Evolutionary conservation across 495 filamentous ascomycete genomes (phyloP).

Genomic region (Penicillium verhagenii): DNA sequence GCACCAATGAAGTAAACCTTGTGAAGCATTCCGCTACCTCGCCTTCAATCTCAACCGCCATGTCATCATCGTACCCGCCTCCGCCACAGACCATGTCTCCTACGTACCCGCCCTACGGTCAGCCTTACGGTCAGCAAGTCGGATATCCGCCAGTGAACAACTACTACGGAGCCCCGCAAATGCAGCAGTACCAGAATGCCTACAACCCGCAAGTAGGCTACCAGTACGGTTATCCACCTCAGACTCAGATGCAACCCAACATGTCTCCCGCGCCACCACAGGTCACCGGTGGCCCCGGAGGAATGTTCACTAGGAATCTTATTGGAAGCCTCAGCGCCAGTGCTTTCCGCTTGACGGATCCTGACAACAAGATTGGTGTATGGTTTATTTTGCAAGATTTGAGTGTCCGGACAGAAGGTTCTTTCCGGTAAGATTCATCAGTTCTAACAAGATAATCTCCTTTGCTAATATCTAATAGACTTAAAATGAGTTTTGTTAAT

Average conservation of each 20-base stretch:
- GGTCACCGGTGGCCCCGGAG: constrained; percentile 57
- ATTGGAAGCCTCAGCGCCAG: constrained; percentile 91
- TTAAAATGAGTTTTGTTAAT: constrained; percentile 83
- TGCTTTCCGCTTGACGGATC: constrained; percentile 82
- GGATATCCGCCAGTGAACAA: constrained; percentile 41
- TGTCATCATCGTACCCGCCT: constrained; percentile 72
- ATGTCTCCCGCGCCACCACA: constrained; percentile 41
- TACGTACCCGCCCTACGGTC: constrained; percentile 34
- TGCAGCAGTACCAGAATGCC: constrained; percentile 38
- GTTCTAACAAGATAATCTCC: neutral
- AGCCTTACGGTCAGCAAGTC: constrained; percentile 24
- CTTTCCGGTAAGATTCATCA: constrained; percentile 65
- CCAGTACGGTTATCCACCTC: constrained; percentile 31
- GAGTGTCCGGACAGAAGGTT: constrained; percentile 88
- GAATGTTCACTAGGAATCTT: constrained; percentile 95
- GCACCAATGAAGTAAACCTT: constrained; percentile 85
- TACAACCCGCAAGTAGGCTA: constrained; percentile 47
- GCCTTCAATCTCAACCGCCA: constrained; percentile 84
- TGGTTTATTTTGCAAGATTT: constrained; percentile 98
- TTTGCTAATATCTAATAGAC: constrained; percentile 33
- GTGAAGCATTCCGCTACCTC: constrained; percentile 85
- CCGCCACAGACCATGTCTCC: constrained; percentile 45
- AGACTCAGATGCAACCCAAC: constrained; percentile 35
- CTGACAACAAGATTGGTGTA: constrained; percentile 80
- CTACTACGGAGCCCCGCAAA: constrained; percentile 41